Evolutionary conservation across 805 yeast species (phyloP).

Genomic region (Wickerhamiella shivajii): DNA sequence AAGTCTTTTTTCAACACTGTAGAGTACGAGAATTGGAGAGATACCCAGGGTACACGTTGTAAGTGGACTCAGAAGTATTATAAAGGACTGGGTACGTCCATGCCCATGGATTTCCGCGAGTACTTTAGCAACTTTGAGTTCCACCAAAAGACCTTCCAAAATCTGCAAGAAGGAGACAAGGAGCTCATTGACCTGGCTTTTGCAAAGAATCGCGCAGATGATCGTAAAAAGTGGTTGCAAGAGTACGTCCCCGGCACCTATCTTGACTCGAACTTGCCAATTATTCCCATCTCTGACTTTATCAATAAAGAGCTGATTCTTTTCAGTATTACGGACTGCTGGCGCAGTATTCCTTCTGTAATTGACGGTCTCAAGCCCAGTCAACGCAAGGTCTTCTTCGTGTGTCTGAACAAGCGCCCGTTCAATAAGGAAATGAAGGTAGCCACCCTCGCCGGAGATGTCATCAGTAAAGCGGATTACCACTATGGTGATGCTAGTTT

Average conservation of each 20-base stretch:
- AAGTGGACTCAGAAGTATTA: constrained; percentile 91
- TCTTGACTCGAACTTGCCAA: constrained; percentile 58
- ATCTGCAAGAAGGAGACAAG: constrained; percentile 59
- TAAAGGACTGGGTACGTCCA: constrained; percentile 97
- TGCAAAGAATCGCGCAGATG: constrained; percentile 90
- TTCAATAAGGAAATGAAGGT: constrained; percentile 70
- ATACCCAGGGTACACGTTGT: constrained; percentile 53
- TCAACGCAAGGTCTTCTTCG: constrained; percentile 84
- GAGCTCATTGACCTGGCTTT: constrained; percentile 79
- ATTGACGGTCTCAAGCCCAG: constrained; percentile 96
- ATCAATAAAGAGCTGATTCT: constrained; percentile 89
- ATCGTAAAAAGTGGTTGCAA: constrained; percentile 92
- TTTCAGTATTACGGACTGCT: constrained; percentile 92
- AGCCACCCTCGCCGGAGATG: constrained; percentile 78
- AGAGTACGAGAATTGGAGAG: constrained; percentile 89
- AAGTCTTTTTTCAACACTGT: constrained; percentile 88
- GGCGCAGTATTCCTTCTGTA: constrained; percentile 87
- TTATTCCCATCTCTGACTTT: constrained; percentile 83
- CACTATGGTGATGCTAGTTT: constrained; percentile 92
- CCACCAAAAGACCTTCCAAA: constrained; percentile 75
- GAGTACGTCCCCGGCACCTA: constrained; percentile 85
- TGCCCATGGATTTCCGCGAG: constrained; percentile 66
- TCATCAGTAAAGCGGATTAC: constrained; percentile 77
- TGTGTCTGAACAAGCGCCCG: constrained; percentile 64
- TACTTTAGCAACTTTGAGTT: constrained; percentile 74